phyloP scores from a whole-genome alignment of 2,329 filamentous ascomycete species.

The Diaporthe amygdali region DNA sequence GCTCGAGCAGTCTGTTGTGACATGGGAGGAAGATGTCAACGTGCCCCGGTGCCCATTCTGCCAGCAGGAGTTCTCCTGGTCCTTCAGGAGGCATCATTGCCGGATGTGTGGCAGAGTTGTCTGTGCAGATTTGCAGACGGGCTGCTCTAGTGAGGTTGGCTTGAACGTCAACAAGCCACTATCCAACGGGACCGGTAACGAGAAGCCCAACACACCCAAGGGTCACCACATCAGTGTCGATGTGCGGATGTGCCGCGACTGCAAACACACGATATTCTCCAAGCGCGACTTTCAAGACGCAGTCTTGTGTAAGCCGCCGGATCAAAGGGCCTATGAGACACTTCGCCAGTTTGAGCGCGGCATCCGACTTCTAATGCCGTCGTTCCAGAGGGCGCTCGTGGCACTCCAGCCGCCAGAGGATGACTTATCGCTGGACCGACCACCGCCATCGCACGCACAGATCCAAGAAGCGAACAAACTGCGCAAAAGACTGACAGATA shows the following conservation, averaged over 20 bases:
- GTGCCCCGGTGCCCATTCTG: constrained; percentile 90
- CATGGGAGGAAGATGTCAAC: constrained; percentile 89
- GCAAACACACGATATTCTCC: constrained; percentile 66
- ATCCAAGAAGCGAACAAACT: constrained; percentile 87
- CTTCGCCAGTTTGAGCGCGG: constrained; percentile 87
- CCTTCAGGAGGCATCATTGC: constrained; percentile 93
- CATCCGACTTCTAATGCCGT: constrained; percentile 80
- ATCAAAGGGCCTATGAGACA: constrained; percentile 82
- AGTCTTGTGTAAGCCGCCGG: constrained; percentile 69
- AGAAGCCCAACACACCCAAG: constrained; percentile 40
- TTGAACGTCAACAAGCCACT: constrained; percentile 65
- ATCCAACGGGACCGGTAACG: constrained; percentile 39
- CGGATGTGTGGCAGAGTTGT: constrained; percentile 92
- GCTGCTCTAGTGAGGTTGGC: constrained; percentile 83
- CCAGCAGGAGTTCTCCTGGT: constrained; percentile 94
- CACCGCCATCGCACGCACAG: constrained; percentile 64
- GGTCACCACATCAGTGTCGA: constrained; percentile 71
- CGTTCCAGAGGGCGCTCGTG: constrained; percentile 79
- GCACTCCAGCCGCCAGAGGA: constrained; percentile 66
- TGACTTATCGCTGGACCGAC: constrained; percentile 39
- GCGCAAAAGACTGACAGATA: constrained; percentile 86
- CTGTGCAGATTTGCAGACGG: constrained; percentile 84
- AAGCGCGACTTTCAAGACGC: constrained; percentile 80
- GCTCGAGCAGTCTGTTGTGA: constrained; percentile 89
- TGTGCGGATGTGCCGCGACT: constrained; percentile 91